Base-by-base conservation (phyloP, 208 protist genomes). In the Angomonas deanei region DNA sequence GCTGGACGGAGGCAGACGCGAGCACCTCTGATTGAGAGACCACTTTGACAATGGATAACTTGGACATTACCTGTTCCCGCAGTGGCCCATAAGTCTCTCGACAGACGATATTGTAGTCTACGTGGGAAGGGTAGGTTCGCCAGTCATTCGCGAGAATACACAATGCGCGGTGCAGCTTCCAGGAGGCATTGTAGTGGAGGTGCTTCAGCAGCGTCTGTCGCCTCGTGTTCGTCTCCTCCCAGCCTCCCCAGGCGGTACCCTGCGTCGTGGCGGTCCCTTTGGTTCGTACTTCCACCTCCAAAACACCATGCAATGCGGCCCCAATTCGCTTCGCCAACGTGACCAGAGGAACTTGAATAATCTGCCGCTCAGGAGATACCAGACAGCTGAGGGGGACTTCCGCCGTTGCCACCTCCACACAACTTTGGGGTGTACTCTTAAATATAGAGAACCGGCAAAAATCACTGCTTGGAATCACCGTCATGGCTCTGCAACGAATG, bases 161-260 rank as follows among this genome's bases (percentile, higher is more conserved):
- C 21, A 68, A 58, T 30, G 64, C 47, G 26, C 59, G 61, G 32
- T 86, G 80, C 21, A 86, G 55, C 33, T 71, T 11, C 49, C 68
- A 23, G 17, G 80, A 68, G 17, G 48, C 72, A 32, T 67, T 53
- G 0, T 47, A 55, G 36, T 78, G 76, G 23, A 82, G 56, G 1
- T 82, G 23, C 10, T 26, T 13, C 50, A 27, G 54, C 17, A 86
- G 32, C 15, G 30, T 46, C 36, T 46, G 6, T 0, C 68, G 72
- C 34, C 13, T 39, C 39, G 52, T 4, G 31, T 48, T 47, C 3
- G 47, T 10, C 13, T 32, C 31, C 8, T 63, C 32, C 30, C 36
- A 71, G 13, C 27, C 60, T 11, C 23, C 15, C 46, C 31, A 69
- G n/a, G 26, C 36, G 4, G 10, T 13, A 11, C 2, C 11, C 8